Percentiles rank a stretch among this genome's conserved stretches.
phyloP scores from a whole-genome alignment of 2,329 filamentous ascomycete genomes.

The Dactylellina leptospora region DNA sequence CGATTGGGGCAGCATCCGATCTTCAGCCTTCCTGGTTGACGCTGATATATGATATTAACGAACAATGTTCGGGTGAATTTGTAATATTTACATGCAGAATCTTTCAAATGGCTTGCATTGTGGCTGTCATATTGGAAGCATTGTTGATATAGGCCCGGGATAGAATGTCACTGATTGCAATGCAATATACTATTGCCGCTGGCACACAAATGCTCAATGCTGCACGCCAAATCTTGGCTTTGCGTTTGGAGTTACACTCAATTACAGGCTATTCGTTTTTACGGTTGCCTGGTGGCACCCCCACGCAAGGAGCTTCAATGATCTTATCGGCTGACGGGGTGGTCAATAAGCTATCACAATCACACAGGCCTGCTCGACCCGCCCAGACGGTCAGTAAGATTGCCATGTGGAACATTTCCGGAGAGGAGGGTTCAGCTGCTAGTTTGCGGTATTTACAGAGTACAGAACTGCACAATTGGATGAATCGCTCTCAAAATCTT shows the following conservation, averaged over 20 bases:
- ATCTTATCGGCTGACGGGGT: conserved; percentile 38
- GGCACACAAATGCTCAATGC: conserved; percentile 20
- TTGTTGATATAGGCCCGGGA: background rate
- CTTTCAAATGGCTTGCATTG: background rate
- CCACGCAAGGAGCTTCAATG: conserved; percentile 27
- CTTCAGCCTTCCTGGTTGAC: too few relatives aligned
- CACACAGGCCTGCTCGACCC: background rate
- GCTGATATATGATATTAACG: too few relatives aligned
- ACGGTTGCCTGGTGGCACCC: conserved; percentile 29
- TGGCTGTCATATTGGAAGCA: background rate
- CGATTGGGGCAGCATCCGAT: too few relatives aligned
- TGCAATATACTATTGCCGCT: conserved; percentile 20
- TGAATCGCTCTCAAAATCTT: background rate
- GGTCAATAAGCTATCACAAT: background rate
- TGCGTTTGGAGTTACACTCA: background rate
- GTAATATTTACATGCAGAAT: background rate
- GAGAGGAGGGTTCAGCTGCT: too few relatives aligned
- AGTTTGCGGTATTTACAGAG: conserved; percentile 39
- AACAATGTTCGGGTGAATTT: conserved; percentile 2
- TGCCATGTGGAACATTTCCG: conserved; percentile 46
- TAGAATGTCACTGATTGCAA: conserved; percentile 3
- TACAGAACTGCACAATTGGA: background rate
- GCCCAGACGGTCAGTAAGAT: conserved; percentile 25
- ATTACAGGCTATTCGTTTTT: background rate
- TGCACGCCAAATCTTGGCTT: conserved; percentile 5